phyloP scores from a whole-genome alignment of 2,329 filamentous ascomycete species.

The Coniochaeta hoffmannii region DNA sequence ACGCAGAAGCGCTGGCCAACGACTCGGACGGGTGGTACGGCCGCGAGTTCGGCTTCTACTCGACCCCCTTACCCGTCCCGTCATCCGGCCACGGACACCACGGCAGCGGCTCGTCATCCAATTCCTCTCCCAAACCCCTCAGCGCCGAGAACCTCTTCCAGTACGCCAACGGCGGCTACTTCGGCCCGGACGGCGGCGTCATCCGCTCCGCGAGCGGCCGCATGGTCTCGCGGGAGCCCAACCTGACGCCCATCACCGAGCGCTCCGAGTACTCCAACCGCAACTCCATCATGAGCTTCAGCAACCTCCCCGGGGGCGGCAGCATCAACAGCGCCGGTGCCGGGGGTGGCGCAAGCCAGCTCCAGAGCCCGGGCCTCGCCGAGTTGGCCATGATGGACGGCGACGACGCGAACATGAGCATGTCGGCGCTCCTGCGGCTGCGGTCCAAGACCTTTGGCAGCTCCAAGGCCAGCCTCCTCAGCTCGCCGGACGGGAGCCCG shows the following conservation, averaged over 20 bases:
- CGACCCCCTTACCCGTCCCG: constrained; percentile 40
- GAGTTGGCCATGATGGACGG: constrained; percentile 63
- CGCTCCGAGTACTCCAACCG: constrained; percentile 92
- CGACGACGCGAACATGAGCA: constrained; percentile 63
- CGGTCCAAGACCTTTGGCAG: constrained; percentile 74
- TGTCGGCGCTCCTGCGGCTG: constrained; percentile 65
- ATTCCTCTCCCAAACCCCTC: constrained; percentile 10
- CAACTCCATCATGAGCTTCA: constrained; percentile 78
- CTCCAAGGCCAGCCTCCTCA: constrained; percentile 65
- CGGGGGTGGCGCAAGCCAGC: constrained; percentile 34
- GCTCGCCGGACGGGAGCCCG: constrained; percentile 47
- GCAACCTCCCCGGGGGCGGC: constrained; percentile 35
- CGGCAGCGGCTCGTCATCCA: constrained; percentile 12
- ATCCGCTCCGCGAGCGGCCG: constrained; percentile 67
- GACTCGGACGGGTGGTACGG: constrained; percentile 94
- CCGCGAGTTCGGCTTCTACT: constrained; percentile 94
- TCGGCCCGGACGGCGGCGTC: constrained; percentile 62
- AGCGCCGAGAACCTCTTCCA: constrained; percentile 38
- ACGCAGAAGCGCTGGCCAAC: constrained; percentile 85
- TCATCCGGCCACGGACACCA: constrained; percentile 37
- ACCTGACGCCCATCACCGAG: constrained; percentile 92
- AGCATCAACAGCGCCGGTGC: constrained; percentile 27
- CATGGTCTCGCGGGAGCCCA: constrained; percentile 73
- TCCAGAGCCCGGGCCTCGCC: constrained; percentile 67
- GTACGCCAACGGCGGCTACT: constrained; percentile 80